Evolutionary conservation across 2,329 filamentous ascomycete genomes (phyloP).

Genomic region (Xylariomycetidae sp.): DNA sequence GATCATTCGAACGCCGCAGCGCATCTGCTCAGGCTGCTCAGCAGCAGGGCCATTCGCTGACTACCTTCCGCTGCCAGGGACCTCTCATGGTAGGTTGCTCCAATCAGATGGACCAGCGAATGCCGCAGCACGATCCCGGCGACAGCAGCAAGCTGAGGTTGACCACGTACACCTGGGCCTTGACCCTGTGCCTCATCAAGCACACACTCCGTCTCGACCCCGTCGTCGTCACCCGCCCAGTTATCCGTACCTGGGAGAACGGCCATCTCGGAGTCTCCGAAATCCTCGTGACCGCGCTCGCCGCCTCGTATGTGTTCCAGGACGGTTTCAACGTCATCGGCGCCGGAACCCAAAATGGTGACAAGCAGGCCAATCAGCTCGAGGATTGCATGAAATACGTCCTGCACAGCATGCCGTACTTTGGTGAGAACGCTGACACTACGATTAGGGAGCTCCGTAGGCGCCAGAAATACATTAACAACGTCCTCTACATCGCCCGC

Average conservation of each 20-base stretch:
- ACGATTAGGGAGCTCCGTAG: neutral
- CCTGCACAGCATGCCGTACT: neutral
- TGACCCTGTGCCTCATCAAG: constrained; percentile 3
- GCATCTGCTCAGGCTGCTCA: no score
- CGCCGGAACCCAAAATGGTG: constrained; percentile 1
- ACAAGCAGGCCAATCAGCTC: no score
- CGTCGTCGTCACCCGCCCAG: neutral
- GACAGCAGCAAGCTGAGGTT: neutral
- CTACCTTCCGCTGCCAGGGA: no score
- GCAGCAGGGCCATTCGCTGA: no score
- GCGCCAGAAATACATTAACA: neutral
- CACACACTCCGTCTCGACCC: neutral
- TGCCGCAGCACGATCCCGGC: constrained; percentile 3
- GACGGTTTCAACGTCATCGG: constrained; percentile 4
- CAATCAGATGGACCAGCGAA: neutral
- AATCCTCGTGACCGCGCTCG: constrained; percentile 2
- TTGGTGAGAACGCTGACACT: neutral
- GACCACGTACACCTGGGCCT: constrained; percentile 3
- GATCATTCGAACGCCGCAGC: no score
- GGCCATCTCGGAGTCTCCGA: constrained; percentile 1
- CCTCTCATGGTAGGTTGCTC: constrained; percentile 4
- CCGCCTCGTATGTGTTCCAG: constrained; percentile 4
- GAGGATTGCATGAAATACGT: no score
- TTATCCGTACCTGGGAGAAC: constrained; percentile 3
- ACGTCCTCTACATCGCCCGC: neutral